Base-by-base conservation (phyloP, 2,329 filamentous ascomycete genomes). In the Zelopaecilomyces penicillatus region DNA sequence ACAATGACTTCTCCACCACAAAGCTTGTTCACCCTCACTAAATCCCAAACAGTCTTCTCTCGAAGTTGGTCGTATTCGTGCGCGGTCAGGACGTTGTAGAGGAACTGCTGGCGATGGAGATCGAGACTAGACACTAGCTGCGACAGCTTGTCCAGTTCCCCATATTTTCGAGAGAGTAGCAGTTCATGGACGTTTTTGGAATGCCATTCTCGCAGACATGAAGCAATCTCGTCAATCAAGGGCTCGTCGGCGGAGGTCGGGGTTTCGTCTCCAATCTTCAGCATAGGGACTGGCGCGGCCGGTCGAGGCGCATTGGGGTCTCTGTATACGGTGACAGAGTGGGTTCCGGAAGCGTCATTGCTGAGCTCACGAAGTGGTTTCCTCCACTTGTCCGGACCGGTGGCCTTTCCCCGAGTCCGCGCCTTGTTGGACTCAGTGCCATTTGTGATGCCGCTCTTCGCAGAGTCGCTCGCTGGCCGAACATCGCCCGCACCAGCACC, bases 191-290 rank as follows among this genome's bases (percentile, higher is more conserved):
- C 75, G 60, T 96, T 94, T 12, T 90, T 95, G 19, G 93, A 95
- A 67, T 98, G 91, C 94, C 93, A 98, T 74, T 98, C 93, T 55
- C 93, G 81, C 51, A 98, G 69, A 62, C 93, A 98, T 4, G 90
- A 96, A 10, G 93, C 90, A 56, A 98, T 97, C 64, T 98, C 93
- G 65, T 98, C 93, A 27, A 98, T 90, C 49, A 98, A 67, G 3
- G 93, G 93, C 62, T 98, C 94, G 6, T 86, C 82, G 11, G 79
- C 74, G 5, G 89, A 96, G 0, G 88, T 95, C 1, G 90, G 87
- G 2, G 89, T 95, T 69, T 98, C 93, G 59, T 98, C 93, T 47
- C 93, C 93, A 61, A 98, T 91, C 65, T 96, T 95, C 43, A 98
- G 75, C 85, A 97, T 93, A 4, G 93, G 93, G 6, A 98, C 90